These are phyloP conservation scores for Myxozyma geophila DNA, from an alignment of 805 yeast species.

Conservation along the genomic window DNA sequence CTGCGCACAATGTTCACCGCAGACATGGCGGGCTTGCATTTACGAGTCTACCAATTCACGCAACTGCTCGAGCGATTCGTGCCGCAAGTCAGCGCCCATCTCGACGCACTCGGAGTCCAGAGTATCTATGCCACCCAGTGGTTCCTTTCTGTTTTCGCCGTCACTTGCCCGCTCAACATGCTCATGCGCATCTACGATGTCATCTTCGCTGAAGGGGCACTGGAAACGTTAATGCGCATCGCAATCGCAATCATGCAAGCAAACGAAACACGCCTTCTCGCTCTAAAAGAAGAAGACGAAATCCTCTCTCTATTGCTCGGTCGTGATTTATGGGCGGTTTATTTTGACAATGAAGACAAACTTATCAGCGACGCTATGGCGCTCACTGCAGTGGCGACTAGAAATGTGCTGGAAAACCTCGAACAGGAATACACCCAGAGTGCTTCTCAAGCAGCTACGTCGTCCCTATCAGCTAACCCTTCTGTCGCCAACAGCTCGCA, in stretches of 20 bases:
- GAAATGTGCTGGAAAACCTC: conserved; percentile 30
- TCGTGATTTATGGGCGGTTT: conserved; percentile 51
- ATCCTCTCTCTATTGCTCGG: conserved; percentile 50
- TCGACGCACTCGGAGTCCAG: conserved; percentile 51
- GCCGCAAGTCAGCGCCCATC: conserved; percentile 52
- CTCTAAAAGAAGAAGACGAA: conserved; percentile 49
- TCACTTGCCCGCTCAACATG: conserved; percentile 61
- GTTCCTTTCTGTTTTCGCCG: conserved; percentile 65
- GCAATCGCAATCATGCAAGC: conserved; percentile 57
- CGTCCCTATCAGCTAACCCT: neutral
- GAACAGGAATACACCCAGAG: conserved; percentile 14
- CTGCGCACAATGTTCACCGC: conserved; percentile 58
- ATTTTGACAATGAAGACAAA: conserved; percentile 46
- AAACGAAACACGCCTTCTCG: conserved; percentile 50
- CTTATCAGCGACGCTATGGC: conserved; percentile 45
- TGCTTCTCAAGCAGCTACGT: neutral
- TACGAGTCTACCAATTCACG: conserved; percentile 59
- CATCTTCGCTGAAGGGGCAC: conserved; percentile 58
- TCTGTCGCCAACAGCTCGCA: neutral
- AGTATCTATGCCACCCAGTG: conserved; percentile 62
- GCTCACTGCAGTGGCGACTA: conserved; percentile 34
- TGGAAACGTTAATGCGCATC: conserved; percentile 59
- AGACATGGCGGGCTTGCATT: conserved; percentile 58
- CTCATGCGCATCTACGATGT: conserved; percentile 57
- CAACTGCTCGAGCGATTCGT: conserved; percentile 50